phyloP scores from a whole-genome alignment of 495 filamentous ascomycete genomes.

The Cudoniella acicularis region DNA sequence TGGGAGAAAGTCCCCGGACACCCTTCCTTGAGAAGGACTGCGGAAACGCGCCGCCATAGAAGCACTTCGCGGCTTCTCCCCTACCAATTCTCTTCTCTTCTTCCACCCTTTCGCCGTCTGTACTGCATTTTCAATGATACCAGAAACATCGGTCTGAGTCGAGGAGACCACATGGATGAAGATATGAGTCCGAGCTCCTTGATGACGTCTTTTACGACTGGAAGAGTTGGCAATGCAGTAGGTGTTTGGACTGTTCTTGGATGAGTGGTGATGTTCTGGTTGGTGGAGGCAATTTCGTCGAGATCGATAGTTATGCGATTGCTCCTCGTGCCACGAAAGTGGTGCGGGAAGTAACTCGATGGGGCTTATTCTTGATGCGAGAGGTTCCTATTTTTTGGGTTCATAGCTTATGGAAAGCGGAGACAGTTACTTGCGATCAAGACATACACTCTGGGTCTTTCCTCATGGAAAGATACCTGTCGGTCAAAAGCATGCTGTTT shows the following conservation, averaged over 20 bases:
- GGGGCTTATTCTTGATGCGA: conserved; percentile 99
- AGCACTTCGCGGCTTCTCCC: conserved; percentile 62
- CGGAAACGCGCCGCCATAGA: conserved; percentile 99
- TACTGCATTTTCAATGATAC: conserved; percentile 25
- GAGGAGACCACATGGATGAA: conserved; percentile 63
- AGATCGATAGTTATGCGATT: conserved; percentile 99
- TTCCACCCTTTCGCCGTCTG: conserved; percentile 38
- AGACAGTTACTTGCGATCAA: conserved; percentile 21
- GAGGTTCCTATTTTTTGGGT: conserved; percentile 63
- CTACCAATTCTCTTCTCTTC: conserved; percentile 56
- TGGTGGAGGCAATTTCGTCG: conserved; percentile 70
- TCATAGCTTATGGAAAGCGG: conserved; percentile 68
- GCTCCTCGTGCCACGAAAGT: conserved; percentile 46
- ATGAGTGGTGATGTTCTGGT: conserved; percentile 24
- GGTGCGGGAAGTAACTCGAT: conserved; percentile 90
- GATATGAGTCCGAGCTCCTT: conserved; percentile 79
- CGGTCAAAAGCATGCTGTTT: conserved; percentile 25
- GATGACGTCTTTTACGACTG: conserved; percentile 30
- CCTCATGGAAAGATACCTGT: conserved; percentile 28
- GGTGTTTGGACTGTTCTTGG: conserved; percentile 34
- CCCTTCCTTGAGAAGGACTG: conserved; percentile 57
- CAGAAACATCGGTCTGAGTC: conserved; percentile 10
- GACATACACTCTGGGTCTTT: conserved; percentile 24
- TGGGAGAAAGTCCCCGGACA: conserved; percentile 99
- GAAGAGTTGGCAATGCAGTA: conserved; percentile 28